Conservation (phyloP, 352 stramenopile genomes). For the Phytophthora capsici region DNA sequence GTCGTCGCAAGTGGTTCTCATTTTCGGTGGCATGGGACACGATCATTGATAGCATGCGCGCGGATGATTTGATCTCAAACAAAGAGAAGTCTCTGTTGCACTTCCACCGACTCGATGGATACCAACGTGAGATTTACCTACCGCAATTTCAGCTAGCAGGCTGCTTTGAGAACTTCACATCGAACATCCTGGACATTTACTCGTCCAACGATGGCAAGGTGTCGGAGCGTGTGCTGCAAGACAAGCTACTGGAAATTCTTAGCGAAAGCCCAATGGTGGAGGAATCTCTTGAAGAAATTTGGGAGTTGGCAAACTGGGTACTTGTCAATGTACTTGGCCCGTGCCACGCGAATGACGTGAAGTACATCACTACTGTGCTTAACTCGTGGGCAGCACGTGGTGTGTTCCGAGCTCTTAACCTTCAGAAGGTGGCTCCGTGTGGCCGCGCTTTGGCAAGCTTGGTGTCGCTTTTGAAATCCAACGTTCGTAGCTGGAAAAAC, state of each 20-base stretch:
- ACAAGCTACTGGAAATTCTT: conserved; percentile 85
- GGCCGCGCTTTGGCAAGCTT: conserved; percentile 76
- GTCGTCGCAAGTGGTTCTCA: conserved; percentile 98
- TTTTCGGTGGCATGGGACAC: conserved; percentile 98
- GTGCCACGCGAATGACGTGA: conserved; percentile 95
- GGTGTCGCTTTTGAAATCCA: conserved; percentile 70
- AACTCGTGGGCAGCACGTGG: conserved; percentile 82
- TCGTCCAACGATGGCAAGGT: conserved; percentile 58
- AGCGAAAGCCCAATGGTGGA: conserved; percentile 84
- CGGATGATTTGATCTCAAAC: conserved; percentile 92
- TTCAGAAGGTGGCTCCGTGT: conserved; percentile 72
- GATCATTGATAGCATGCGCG: conserved; percentile 96
- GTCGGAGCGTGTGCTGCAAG: conserved; percentile 75
- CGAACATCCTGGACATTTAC: conserved; percentile 78
- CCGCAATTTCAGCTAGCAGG: conserved; percentile 98
- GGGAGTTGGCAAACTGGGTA: conserved; percentile 96
- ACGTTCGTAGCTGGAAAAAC: conserved; percentile 75
- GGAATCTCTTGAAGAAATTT: conserved; percentile 96
- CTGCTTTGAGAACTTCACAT: conserved; percentile 94
- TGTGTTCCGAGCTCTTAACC: conserved; percentile 79
- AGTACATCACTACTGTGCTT: conserved; percentile 88
- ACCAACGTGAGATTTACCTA: conserved; percentile 98
- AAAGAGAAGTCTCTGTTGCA: conserved; percentile 92
- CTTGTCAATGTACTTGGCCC: conserved; percentile 95
- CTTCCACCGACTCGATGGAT: conserved; percentile 96